Evolutionary conservation across 306 rosid species (phyloP).

Genomic region (Castanea mollissima): DNA sequence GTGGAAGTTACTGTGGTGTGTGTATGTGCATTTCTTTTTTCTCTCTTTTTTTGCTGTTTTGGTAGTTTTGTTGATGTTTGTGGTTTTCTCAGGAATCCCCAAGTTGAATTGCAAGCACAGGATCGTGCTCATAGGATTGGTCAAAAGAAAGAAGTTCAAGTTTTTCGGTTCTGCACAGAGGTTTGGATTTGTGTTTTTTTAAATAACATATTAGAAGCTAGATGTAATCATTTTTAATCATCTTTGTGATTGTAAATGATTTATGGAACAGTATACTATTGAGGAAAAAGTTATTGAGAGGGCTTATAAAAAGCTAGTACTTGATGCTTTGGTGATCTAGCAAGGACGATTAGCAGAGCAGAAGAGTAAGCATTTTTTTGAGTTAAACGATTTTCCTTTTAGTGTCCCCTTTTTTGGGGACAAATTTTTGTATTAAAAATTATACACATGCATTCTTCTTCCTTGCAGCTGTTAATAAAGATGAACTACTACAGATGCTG

Average conservation of each 20-base stretch:
- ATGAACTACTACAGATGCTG: constrained; percentile 95
- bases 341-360: constrained; percentile 99
- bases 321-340: constrained; percentile 97
- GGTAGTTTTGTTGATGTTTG: constrained; percentile 18
- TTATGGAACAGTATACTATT: constrained; percentile 68
- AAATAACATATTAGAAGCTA: neutral
- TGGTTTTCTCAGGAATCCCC: constrained; percentile 76
- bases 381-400: neutral
- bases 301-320: constrained; percentile 99
- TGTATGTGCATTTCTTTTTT: neutral
- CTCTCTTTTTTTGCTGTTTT: neutral
- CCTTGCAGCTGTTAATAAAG: constrained; percentile 90
- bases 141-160: constrained; percentile 99
- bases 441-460: neutral
- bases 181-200: constrained; percentile 30
- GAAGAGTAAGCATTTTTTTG: constrained; percentile 51
- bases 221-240: neutral
- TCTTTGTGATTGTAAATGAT: neutral
- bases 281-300: constrained; percentile 99
- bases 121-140: constrained; percentile 99
- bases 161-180: constrained; percentile 95
- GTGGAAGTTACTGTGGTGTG: neutral
- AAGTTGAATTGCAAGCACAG: constrained; percentile 97
- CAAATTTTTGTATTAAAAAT: neutral
- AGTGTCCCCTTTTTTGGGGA: neutral